A percentile compares a stretch with the other conserved stretches of the same genome.
Conservation (phyloP, 257 asterid species). For the Solanum medicagineum region DNA sequence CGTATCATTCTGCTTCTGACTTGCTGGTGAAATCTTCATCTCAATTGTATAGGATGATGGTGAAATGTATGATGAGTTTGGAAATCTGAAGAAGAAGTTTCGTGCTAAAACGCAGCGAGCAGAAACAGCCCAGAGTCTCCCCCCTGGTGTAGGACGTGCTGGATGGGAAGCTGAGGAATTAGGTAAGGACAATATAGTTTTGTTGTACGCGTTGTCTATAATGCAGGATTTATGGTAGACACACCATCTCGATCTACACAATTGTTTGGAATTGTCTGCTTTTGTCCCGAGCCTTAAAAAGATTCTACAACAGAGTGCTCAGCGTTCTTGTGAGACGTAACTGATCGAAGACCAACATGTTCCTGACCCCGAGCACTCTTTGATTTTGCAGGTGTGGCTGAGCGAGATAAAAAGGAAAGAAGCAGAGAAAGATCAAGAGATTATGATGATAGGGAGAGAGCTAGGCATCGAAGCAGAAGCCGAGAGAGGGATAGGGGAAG, state of each 20-base stretch:
- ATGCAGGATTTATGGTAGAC: background rate
- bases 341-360: background rate
- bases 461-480: slow-evolving; percentile 52
- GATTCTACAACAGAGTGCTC: background rate
- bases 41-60: slow-evolving; percentile 80
- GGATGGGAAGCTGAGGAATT: slow-evolving; percentile 98
- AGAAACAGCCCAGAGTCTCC: slow-evolving; percentile 46
- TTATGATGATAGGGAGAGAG: slow-evolving; percentile 58
- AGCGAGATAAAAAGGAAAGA: slow-evolving; percentile 52
- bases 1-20: background rate
- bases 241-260: no score
- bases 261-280: background rate
- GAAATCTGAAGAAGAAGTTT: slow-evolving; percentile 93
- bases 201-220: background rate
- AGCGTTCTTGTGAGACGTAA: background rate
- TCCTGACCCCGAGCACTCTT: background rate
- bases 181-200: slow-evolving; percentile 25
- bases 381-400: slow-evolving; percentile 31
- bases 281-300: background rate
- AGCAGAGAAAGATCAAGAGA: slow-evolving; percentile 66
- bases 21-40: background rate
- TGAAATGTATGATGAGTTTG: slow-evolving; percentile 99
- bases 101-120: slow-evolving; percentile 78
- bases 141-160: slow-evolving; percentile 94
- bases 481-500: slow-evolving; percentile 56